phyloP scores from a whole-genome alignment of 225 moss, liverwort and hornwort species.

The Ulota crispa region DNA sequence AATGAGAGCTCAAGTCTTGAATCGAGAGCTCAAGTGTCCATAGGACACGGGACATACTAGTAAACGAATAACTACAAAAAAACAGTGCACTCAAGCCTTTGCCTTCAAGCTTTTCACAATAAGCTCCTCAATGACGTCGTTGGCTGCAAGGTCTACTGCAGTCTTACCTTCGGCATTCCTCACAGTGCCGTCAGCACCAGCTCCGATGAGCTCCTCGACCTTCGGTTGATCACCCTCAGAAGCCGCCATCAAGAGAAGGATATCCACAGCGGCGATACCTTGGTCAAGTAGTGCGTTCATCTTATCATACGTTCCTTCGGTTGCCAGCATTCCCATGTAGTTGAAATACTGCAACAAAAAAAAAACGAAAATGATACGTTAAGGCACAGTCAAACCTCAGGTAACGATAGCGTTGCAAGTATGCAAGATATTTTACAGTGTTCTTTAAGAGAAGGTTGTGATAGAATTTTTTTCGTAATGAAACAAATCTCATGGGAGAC shows the following conservation, averaged over 20 bases:
- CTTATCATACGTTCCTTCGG: slow-evolving; percentile 91
- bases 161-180: slow-evolving; percentile 70
- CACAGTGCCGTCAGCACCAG: slow-evolving; percentile 60
- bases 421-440: background rate
- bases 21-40: too few species aligned
- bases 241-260: slow-evolving; percentile 80
- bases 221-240: slow-evolving; percentile 88
- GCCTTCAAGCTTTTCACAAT: slow-evolving; percentile 64
- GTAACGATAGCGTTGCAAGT: background rate
- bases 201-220: slow-evolving; percentile 77
- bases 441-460: too few species aligned
- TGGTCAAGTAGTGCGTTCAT: slow-evolving; percentile 74
- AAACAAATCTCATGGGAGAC: background rate
- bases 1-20: too few species aligned
- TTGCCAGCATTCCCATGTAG: slow-evolving; percentile 99
- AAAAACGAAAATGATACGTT: background rate
- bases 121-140: slow-evolving; percentile 67
- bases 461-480: background rate
- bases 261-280: slow-evolving; percentile 81
- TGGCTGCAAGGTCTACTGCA: slow-evolving; percentile 70
- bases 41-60: too few species aligned
- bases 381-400: background rate
- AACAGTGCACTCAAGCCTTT: slow-evolving; percentile 29
- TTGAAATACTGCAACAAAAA: slow-evolving; percentile 79
- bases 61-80: background rate